A percentile compares a stretch with the other conserved stretches of the same genome.
Evolutionary conservation across 2,329 filamentous ascomycete species (phyloP).

Genomic region (Leptographium procerum): DNA sequence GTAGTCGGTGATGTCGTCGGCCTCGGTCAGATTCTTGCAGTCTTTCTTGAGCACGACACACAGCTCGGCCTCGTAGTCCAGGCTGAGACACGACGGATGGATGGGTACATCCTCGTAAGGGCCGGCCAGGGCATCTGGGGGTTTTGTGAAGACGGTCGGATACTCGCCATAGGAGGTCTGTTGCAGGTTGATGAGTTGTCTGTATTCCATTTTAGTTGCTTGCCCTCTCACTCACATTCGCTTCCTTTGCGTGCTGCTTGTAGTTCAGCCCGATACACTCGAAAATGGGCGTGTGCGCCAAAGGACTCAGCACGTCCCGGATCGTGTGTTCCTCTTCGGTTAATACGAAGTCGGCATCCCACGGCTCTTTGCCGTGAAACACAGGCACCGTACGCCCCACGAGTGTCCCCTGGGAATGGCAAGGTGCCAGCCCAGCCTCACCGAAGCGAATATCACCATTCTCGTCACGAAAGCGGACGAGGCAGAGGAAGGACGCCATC

Average conservation of each 20-base stretch:
- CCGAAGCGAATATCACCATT: constrained; percentile 1
- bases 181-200: background rate
- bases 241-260: constrained; percentile 12
- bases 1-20: constrained; percentile 35
- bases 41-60: constrained; percentile 35
- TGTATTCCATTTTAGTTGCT: background rate
- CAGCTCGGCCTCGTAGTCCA: constrained; percentile 41
- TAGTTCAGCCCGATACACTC: constrained; percentile 15
- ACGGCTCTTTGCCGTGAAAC: background rate
- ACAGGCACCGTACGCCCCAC: constrained; percentile 1
- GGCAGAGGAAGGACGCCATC: background rate
- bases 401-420: constrained; percentile 2
- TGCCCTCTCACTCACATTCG: constrained; percentile 1
- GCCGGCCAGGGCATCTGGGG: constrained; percentile 10
- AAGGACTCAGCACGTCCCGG: constrained; percentile 30
- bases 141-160: constrained; percentile 14
- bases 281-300: constrained; percentile 25
- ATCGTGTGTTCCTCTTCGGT: constrained; percentile 2
- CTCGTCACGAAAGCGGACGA: constrained; percentile 5
- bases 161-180: constrained; percentile 13
- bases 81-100: constrained; percentile 26
- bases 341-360: background rate
- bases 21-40: constrained; percentile 33
- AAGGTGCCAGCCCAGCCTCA: background rate
- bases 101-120: constrained; percentile 16